Conservation (phyloP, 257 asterid genomes). For the Nicotiana noctiflora region DNA sequence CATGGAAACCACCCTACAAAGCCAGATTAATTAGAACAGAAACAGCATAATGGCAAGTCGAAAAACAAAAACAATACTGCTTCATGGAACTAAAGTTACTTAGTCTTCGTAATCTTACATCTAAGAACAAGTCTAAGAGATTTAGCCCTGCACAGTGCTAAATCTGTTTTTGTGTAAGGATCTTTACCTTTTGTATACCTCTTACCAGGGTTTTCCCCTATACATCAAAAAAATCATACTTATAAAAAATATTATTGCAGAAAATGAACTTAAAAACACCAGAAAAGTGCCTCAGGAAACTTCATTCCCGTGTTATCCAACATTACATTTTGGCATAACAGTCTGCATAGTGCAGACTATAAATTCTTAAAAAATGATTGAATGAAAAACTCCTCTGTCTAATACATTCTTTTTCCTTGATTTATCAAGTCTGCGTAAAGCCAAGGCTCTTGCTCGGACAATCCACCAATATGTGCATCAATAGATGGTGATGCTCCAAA, state of each 20-base stretch:
- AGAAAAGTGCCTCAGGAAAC: background rate
- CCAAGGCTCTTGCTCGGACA: background rate
- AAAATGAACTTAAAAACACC: background rate
- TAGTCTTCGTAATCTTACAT: background rate
- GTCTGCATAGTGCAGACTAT: background rate
- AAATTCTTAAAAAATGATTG: background rate
- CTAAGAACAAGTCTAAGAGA: background rate
- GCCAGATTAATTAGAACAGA: slow-evolving; percentile 2
- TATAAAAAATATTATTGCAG: background rate
- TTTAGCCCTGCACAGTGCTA: background rate
- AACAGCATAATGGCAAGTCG: background rate
- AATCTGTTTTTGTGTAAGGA: background rate
- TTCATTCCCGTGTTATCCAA: background rate
- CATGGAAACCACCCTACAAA: slow-evolving; percentile 32
- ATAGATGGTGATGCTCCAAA: background rate
- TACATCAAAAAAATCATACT: background rate
- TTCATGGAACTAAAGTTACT: background rate
- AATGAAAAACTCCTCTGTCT: background rate
- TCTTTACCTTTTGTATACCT: too few relatives aligned
- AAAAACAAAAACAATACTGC: background rate
- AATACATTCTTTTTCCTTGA: background rate
- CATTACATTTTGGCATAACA: background rate
- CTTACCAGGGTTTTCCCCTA: too few relatives aligned
- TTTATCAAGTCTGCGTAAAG: background rate
- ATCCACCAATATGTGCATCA: background rate